A percentile compares a stretch with the other conserved stretches of the same genome.
Evolutionary conservation across 2,329 filamentous ascomycete species (phyloP).

Genomic region (Scytalidium sp.): DNA sequence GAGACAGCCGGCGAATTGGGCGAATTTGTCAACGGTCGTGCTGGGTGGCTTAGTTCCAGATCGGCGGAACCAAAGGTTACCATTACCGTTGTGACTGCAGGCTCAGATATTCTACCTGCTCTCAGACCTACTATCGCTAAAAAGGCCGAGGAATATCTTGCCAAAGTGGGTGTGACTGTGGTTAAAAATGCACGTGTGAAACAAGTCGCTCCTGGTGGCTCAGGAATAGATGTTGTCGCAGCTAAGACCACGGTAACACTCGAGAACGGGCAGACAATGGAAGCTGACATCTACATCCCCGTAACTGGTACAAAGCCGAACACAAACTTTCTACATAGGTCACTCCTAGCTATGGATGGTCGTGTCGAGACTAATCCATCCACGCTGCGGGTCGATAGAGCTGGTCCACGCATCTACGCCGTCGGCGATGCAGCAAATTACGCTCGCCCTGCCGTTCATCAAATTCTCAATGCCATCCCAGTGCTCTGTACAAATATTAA

Average conservation of each 20-base stretch:
- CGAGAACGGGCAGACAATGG: constrained; percentile 33
- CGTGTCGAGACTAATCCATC: constrained; percentile 34
- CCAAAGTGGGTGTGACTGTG: constrained; percentile 43
- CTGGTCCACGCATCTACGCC: constrained; percentile 39
- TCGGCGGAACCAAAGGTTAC: constrained; percentile 31
- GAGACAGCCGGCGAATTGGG: constrained; percentile 49
- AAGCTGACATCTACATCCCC: constrained; percentile 47
- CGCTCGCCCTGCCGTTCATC: constrained; percentile 39
- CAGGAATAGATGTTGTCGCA: constrained; percentile 26
- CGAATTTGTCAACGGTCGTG: constrained; percentile 46
- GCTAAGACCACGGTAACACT: constrained; percentile 34
- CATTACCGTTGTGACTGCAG: constrained; percentile 43
- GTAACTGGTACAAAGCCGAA: constrained; percentile 40
- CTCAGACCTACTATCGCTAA: constrained; percentile 35
- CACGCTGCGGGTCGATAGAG: constrained; percentile 35
- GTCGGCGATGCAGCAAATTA: constrained; percentile 41
- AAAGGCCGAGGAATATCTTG: constrained; percentile 38
- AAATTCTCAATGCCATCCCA: constrained; percentile 37
- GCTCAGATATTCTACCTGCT: constrained; percentile 35
- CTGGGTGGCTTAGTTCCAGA: constrained; percentile 33
- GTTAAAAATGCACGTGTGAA: constrained; percentile 38
- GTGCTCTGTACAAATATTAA: constrained; percentile 45
- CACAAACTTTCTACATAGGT: constrained; percentile 32
- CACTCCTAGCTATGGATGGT: constrained; percentile 31
- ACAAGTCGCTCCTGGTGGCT: constrained; percentile 25